Conservation (phyloP, 2,329 filamentous ascomycete genomes). For the Clonostachys rosea region DNA sequence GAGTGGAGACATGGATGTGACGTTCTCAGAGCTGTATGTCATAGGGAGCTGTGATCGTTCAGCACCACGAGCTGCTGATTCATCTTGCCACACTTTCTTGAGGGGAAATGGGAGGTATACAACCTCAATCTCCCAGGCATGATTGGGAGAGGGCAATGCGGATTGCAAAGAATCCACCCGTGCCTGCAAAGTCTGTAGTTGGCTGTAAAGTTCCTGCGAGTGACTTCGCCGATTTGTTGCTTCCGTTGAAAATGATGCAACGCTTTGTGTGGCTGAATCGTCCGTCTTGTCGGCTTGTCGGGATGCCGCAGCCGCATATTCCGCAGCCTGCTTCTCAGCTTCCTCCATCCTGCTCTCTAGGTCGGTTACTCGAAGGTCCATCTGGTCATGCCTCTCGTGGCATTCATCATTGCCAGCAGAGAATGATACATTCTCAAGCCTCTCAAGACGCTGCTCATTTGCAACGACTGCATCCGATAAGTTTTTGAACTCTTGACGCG, state of each 20-base stretch:
- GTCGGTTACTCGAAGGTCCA: slow-evolving; percentile 65
- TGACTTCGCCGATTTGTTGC: slow-evolving; percentile 29
- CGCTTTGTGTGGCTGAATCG: slow-evolving; percentile 38
- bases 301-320: slow-evolving; percentile 34
- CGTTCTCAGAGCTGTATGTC: slow-evolving; percentile 34
- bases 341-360: slow-evolving; percentile 61
- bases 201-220: slow-evolving; percentile 40
- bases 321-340: slow-evolving; percentile 48
- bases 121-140: slow-evolving; percentile 73
- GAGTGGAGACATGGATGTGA: slow-evolving; percentile 42
- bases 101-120: slow-evolving; percentile 69
- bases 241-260: slow-evolving; percentile 40
- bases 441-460: slow-evolving; percentile 62
- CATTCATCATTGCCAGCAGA: slow-evolving; percentile 66
- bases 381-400: slow-evolving; percentile 60
- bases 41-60: slow-evolving; percentile 53
- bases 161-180: slow-evolving; percentile 54
- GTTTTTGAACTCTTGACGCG: slow-evolving; percentile 33
- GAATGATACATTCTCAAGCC: slow-evolving; percentile 67
- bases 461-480: slow-evolving; percentile 49
- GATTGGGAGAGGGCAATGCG: slow-evolving; percentile 52
- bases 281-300: slow-evolving; percentile 27
- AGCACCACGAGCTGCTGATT: slow-evolving; percentile 30
- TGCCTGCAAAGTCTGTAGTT: slow-evolving; percentile 44
- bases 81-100: slow-evolving; percentile 49